Evolutionary conservation across 345 rosid species (phyloP).

Genomic region (Citrus cavaleriei): DNA sequence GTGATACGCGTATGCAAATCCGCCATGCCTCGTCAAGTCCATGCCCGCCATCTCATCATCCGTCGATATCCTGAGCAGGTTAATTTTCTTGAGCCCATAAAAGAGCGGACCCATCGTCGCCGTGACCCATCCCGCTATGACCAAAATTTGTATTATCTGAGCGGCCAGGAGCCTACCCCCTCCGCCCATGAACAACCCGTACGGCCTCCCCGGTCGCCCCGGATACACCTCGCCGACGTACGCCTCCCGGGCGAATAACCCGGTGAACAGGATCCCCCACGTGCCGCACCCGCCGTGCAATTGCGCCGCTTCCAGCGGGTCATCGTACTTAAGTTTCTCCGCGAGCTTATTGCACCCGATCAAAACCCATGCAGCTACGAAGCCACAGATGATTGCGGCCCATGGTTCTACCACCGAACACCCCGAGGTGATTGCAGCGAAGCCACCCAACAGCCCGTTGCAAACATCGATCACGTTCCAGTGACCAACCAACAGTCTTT

Average conservation of each 20-base stretch:
- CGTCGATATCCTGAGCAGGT: slow-evolving; percentile 48
- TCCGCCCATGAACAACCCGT: slow-evolving; percentile 73
- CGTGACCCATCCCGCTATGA: slow-evolving; percentile 61
- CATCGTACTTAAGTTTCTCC: slow-evolving; percentile 45
- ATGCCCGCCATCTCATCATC: slow-evolving; percentile 79
- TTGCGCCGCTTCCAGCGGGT: slow-evolving; percentile 74
- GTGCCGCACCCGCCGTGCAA: slow-evolving; percentile 83
- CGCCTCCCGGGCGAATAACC: slow-evolving; percentile 44
- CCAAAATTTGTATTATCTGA: slow-evolving; percentile 56
- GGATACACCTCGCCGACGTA: slow-evolving; percentile 63
- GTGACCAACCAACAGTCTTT: slow-evolving; percentile 60
- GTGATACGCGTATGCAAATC: slow-evolving; percentile 66
- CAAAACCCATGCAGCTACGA: slow-evolving; percentile 58
- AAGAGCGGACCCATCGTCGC: slow-evolving; percentile 77
- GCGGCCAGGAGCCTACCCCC: slow-evolving; percentile 72
- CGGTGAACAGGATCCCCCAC: slow-evolving; percentile 76
- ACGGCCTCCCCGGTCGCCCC: slow-evolving; percentile 20
- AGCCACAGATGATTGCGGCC: slow-evolving; percentile 80
- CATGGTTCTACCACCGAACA: slow-evolving; percentile 85
- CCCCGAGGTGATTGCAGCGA: slow-evolving; percentile 80
- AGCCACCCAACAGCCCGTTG: slow-evolving; percentile 76
- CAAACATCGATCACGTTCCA: slow-evolving; percentile 81
- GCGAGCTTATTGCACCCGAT: slow-evolving; percentile 60
- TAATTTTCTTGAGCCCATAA: slow-evolving; percentile 41
- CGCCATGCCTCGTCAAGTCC: slow-evolving; percentile 81